phyloP scores from a whole-genome alignment of 208 protist genomes.

The Naegleria gruberi region DNA sequence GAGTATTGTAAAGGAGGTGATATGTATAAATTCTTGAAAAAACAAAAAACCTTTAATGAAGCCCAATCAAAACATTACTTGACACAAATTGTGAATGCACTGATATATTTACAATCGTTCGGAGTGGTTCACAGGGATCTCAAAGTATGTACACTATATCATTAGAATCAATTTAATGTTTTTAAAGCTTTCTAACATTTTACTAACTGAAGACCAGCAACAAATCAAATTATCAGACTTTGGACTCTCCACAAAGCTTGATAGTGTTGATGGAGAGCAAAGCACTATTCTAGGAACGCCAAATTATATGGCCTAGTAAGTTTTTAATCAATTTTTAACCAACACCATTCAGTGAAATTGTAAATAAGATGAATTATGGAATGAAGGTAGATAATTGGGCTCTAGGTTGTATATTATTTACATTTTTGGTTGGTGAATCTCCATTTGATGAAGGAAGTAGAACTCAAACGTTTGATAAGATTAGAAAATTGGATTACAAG shows the following conservation, averaged over 20 bases:
- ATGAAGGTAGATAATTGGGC: slow-evolving; percentile 10
- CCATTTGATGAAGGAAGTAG: neutral
- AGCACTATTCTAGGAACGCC: neutral
- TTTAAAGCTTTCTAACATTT: neutral
- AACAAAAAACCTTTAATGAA: neutral
- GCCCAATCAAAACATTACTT: neutral
- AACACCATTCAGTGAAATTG: neutral
- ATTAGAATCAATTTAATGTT: no score
- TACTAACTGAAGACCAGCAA: neutral
- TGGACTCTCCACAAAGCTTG: neutral
- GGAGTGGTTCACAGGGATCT: neutral
- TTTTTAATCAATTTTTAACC: neutral
- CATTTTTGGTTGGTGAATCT: neutral
- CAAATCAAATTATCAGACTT: neutral
- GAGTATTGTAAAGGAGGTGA: neutral
- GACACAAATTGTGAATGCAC: neutral
- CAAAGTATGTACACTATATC: neutral
- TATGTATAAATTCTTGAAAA: neutral
- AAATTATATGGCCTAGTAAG: slow-evolving; percentile 17
- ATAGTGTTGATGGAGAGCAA: neutral
- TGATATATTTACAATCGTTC: neutral
- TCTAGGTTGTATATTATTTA: slow-evolving; percentile 8
- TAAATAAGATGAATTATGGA: neutral
- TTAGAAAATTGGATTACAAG: neutral
- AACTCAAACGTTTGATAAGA: neutral